Conservation (phyloP, 2,329 filamentous ascomycete genomes). For the Pseudocercospora cruenta region DNA sequence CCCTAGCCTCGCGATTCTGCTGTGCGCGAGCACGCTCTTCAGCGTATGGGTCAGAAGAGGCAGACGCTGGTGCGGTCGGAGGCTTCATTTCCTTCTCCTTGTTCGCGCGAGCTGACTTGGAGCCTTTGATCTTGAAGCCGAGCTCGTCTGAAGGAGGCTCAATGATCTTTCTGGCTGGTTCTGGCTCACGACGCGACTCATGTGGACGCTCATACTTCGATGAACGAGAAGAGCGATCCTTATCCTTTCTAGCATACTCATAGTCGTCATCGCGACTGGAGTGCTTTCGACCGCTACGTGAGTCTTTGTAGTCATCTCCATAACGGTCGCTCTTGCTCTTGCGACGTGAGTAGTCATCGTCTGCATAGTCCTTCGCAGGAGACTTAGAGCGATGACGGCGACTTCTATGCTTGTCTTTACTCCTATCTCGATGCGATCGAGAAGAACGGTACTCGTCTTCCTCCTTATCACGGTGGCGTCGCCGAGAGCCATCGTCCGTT, state of each 20-base stretch:
- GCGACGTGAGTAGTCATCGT: conserved; percentile 35
- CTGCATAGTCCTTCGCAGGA: conserved; percentile 34
- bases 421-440: conserved; percentile 51
- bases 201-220: conserved; percentile 48
- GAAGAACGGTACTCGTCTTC: conserved; percentile 46
- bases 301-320: conserved; percentile 28
- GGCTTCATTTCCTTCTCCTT: conserved; percentile 33
- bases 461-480: conserved; percentile 59
- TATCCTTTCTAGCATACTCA: conserved; percentile 45
- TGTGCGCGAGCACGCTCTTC: conserved; percentile 39
- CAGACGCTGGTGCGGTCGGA: conserved; percentile 24
- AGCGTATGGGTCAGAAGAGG: conserved; percentile 38
- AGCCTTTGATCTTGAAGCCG: conserved; percentile 55
- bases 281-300: conserved; percentile 41
- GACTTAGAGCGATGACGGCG: conserved; percentile 50
- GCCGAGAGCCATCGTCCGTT: conserved; percentile 59
- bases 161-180: conserved; percentile 28
- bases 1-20: conserved; percentile 61
- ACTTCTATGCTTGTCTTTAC: conserved; percentile 45
- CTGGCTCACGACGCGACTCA: conserved; percentile 37
- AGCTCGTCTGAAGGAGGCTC: conserved; percentile 42
- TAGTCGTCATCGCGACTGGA: conserved; percentile 56
- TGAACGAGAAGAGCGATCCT: conserved; percentile 44
- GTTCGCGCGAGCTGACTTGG: conserved; percentile 31
- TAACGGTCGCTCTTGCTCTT: conserved; percentile 43